phyloP scores from a whole-genome alignment of 2,329 filamentous ascomycete species.

The Xylaria sp. region DNA sequence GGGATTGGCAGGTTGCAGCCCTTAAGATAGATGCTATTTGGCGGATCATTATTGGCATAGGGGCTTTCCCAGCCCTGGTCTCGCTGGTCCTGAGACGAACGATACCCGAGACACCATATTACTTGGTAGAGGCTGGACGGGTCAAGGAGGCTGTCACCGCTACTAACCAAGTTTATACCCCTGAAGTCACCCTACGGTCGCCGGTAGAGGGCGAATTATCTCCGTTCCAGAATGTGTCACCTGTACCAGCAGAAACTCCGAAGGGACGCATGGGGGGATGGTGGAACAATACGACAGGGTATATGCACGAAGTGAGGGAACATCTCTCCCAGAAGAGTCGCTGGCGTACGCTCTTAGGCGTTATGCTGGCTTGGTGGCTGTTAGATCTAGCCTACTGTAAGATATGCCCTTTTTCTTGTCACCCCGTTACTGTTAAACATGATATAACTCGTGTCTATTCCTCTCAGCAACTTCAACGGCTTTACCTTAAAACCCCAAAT shows the following conservation, averaged over 20 bases:
- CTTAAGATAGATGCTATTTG: constrained; percentile 51
- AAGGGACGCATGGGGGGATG: background rate
- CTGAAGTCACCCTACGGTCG: constrained; percentile 24
- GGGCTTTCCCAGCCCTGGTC: constrained; percentile 52
- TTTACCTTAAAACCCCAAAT: background rate
- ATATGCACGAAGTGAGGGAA: constrained; percentile 21
- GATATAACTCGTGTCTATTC: background rate
- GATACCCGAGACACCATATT: constrained; percentile 55
- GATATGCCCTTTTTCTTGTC: background rate
- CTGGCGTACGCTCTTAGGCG: constrained; percentile 39
- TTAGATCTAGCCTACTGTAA: constrained; percentile 50
- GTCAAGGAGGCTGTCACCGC: constrained; percentile 36
- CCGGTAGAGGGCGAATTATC: constrained; percentile 5
- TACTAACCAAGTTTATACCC: constrained; percentile 27
- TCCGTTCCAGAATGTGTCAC: background rate
- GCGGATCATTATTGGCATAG: constrained; percentile 55
- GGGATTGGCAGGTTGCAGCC: constrained; percentile 8
- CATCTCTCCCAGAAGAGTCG: constrained; percentile 37
- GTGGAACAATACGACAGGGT: constrained; percentile 9
- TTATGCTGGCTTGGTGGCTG: constrained; percentile 50
- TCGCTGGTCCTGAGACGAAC: constrained; percentile 53
- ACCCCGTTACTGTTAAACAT: background rate
- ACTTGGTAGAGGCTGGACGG: constrained; percentile 36
- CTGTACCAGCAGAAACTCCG: background rate
- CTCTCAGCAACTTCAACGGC: background rate